phyloP scores from a whole-genome alignment of 768 basidiomycete species.

The Leccinum longicurvipes region DNA sequence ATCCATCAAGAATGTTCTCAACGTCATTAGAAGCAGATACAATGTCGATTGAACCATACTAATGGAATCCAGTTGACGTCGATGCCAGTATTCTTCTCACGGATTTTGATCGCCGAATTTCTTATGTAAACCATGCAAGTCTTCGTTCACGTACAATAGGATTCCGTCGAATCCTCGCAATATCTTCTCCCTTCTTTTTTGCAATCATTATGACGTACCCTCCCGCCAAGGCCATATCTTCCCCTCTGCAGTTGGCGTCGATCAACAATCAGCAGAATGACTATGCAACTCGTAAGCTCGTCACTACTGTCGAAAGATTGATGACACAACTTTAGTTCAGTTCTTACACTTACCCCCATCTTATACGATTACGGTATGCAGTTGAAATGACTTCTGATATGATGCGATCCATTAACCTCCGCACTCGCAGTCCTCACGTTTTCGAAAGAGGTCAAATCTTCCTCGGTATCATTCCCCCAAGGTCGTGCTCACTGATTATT shows the following conservation, averaged over 20 bases:
- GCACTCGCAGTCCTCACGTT: not conserved
- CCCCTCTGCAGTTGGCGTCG: not conserved
- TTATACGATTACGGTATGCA: not conserved
- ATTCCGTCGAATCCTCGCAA: not conserved
- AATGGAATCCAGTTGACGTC: not conserved
- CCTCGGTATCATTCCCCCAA: not conserved
- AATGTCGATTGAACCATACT: not conserved
- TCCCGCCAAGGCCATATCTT: not conserved
- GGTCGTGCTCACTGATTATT: not conserved
- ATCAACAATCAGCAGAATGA: not conserved
- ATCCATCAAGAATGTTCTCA: no score
- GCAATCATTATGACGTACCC: not conserved
- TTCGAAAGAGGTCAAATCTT: not conserved
- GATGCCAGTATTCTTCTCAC: not conserved
- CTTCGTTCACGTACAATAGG: no score
- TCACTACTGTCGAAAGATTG: not conserved
- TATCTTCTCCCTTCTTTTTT: not conserved
- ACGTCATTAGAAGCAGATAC: not conserved
- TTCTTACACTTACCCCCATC: not conserved
- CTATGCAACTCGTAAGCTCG: not conserved
- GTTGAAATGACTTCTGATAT: not conserved
- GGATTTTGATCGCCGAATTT: not conserved
- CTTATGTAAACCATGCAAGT: not conserved
- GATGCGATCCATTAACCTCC: not conserved
- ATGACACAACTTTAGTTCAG: not conserved